Evolutionary conservation across 371 early-diverging fungal species (phyloP), one percentile per base, ranked within the genome.

Genomic region (Rhizopus microsporus): DNA sequence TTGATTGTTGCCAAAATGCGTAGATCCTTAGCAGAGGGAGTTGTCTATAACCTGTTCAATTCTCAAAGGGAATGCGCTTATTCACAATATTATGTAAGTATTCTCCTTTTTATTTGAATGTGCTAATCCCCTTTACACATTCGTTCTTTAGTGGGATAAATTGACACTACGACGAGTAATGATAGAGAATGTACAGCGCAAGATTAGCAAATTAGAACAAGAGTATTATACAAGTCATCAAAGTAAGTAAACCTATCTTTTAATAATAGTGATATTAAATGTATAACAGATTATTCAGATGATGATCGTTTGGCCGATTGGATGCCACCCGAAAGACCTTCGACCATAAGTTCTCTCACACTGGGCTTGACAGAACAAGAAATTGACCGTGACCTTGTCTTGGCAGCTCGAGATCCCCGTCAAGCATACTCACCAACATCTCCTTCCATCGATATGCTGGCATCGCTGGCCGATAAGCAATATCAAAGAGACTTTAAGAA

Each of bases 401-500:
- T 54, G 54, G 72, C 72, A 0, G 54, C 56, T 34, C 63, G 57
- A 40, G 58, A 59, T 3, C 54, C 59, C 32, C 31, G n/a, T 4
- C 50, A 62, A 51, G 47, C 33, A 39, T 42, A 60, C 47, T 35
- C 48, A 53, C 15, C 40, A 48, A 54, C 57, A 34, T 63, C 69
- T 17, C 66, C 76, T 23, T 63, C 68, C 3, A 35, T 70, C 10
- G 66, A 75, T 45, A 54, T 56, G 52, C 56, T 75, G 51, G 68
- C 70, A 43, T 72, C 76, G 61, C 68, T 72, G 61, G 76, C 64
- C 63, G 76, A 75, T 55, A 55, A 57, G 31, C 72, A 63, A 59
- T 53, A 58, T 37, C 56, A 59, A 40, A 50, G 55, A 40, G 59
- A 63, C 9, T 56, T 47, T 15, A 57, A 57, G 34, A 29, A 57